These are phyloP conservation scores for Pseudoscleropodium purum DNA, from an alignment of 225 moss, liverwort and hornwort genomes.

Conservation along the genomic window DNA sequence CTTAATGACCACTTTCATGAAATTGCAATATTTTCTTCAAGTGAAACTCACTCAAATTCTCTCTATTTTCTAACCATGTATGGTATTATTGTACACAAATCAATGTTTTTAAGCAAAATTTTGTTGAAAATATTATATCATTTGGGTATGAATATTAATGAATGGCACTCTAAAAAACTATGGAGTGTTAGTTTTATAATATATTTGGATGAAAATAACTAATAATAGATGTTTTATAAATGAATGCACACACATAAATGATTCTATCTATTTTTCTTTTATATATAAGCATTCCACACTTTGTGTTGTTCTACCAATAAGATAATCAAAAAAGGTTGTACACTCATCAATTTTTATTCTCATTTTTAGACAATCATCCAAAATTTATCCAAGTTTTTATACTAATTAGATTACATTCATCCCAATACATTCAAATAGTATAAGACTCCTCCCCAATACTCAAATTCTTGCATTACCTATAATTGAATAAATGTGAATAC, in stretches of 20 bases:
- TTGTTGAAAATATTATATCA: background rate
- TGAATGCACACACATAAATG: background rate
- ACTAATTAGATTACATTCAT: background rate
- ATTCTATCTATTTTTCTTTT: background rate
- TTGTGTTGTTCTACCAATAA: too few relatives aligned
- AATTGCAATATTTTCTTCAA: too few relatives aligned
- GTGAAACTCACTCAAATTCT: background rate
- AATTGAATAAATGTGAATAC: fast-evolving
- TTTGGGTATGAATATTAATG: background rate
- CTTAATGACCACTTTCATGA: too few relatives aligned
- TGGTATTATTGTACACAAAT: background rate
- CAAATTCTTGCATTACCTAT: background rate
- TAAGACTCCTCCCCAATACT: background rate
- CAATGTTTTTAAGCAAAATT: too few relatives aligned
- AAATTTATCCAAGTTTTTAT: background rate
- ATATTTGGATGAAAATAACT: background rate
- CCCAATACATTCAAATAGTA: background rate
- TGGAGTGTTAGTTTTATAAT: background rate
- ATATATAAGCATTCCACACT: background rate
- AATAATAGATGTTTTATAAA: background rate
- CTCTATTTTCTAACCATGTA: background rate
- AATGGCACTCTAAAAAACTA: background rate
- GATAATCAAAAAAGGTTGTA: background rate
- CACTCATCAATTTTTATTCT: background rate
- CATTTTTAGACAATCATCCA: background rate